Percentiles rank a stretch among this genome's conserved stretches.
These are phyloP conservation scores for Spencermartinsiella europaea DNA, from an alignment of 805 yeast species.

Conservation along the genomic window DNA sequence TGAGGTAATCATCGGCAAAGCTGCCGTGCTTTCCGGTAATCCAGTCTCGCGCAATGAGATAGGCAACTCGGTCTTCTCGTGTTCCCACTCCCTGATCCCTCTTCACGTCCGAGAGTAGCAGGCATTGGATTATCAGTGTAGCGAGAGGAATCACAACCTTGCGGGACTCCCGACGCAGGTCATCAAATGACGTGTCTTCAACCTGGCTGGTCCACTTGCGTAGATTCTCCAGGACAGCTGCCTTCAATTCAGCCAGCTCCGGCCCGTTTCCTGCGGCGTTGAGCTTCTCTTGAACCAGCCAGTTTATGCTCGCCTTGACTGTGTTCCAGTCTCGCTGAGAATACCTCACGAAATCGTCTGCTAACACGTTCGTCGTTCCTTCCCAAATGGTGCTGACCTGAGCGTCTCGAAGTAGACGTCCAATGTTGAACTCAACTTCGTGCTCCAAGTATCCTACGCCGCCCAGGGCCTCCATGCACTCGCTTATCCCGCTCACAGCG, in stretches of 20 bases:
- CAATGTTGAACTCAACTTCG: conserved; percentile 28
- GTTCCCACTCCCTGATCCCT: background rate
- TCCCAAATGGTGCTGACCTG: conserved; percentile 33
- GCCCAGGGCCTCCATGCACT: conserved; percentile 32
- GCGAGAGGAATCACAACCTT: conserved; percentile 4
- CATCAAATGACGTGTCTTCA: conserved; percentile 3
- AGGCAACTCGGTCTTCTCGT: background rate
- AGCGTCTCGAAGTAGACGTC: conserved; percentile 25
- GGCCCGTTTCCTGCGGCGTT: background rate
- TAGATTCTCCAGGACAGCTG: background rate
- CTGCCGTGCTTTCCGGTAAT: background rate
- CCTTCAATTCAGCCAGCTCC: conserved; percentile 1
- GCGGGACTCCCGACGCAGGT: conserved; percentile 8
- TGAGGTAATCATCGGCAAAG: background rate
- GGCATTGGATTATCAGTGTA: conserved; percentile 3
- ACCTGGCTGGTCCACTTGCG: conserved; percentile 6
- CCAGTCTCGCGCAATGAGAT: background rate
- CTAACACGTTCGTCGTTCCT: conserved; percentile 31
- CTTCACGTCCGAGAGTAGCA: conserved; percentile 7
- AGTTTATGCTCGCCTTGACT: background rate
- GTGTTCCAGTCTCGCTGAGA: conserved; percentile 11
- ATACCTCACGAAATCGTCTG: conserved; percentile 24
- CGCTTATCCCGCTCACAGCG: conserved; percentile 26
- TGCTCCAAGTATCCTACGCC: conserved; percentile 31
- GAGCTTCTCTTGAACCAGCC: background rate